Percentiles rank a stretch among this genome's conserved stretches.
These are phyloP conservation scores for Boletus tylopilopsis DNA, from an alignment of 768 basidiomycete genomes.

Conservation along the genomic window DNA sequence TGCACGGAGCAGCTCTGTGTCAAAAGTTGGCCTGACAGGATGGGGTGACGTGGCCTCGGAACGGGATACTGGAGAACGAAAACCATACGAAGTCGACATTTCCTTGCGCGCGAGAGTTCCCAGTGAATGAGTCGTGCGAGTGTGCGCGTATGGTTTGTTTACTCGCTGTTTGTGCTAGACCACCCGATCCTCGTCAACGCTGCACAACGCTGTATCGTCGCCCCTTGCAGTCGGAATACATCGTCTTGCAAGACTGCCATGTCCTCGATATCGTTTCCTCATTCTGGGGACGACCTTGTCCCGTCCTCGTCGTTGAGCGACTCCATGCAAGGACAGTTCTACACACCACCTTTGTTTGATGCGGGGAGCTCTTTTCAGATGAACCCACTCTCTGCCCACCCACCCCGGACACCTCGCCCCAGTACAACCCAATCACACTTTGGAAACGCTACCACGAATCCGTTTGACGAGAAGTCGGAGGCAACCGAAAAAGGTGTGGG, in stretches of 20 bases:
- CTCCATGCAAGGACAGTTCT: conserved; percentile 46
- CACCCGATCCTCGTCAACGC: background rate
- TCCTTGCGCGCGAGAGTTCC: background rate
- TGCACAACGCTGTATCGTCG: no score
- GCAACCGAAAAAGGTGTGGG: conserved; percentile 14
- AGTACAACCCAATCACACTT: conserved; percentile 29
- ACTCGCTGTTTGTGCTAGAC: conserved; percentile 18
- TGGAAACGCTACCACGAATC: conserved; percentile 11
- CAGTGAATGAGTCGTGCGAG: background rate
- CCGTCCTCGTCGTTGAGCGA: conserved; percentile 37
- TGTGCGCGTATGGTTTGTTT: conserved; percentile 19
- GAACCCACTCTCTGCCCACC: conserved; percentile 77
- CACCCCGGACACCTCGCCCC: conserved; percentile 66
- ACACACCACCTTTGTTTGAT: conserved; percentile 54
- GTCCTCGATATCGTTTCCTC: conserved; percentile 68
- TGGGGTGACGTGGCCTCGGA: conserved; percentile 53
- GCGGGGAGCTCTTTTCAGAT: conserved; percentile 65
- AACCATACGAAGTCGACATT: conserved; percentile 33
- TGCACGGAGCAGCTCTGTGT: conserved; percentile 64
- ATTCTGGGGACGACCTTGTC: conserved; percentile 36
- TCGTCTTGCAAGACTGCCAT: conserved; percentile 33
- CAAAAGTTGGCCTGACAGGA: conserved; percentile 55
- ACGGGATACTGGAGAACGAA: conserved; percentile 61
- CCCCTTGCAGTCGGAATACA: background rate
- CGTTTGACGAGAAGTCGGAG: conserved; percentile 46